These are phyloP conservation scores for Diversispora eburnea DNA, from an alignment of 192 early-diverging fungal genomes.

Conservation along the genomic window DNA sequence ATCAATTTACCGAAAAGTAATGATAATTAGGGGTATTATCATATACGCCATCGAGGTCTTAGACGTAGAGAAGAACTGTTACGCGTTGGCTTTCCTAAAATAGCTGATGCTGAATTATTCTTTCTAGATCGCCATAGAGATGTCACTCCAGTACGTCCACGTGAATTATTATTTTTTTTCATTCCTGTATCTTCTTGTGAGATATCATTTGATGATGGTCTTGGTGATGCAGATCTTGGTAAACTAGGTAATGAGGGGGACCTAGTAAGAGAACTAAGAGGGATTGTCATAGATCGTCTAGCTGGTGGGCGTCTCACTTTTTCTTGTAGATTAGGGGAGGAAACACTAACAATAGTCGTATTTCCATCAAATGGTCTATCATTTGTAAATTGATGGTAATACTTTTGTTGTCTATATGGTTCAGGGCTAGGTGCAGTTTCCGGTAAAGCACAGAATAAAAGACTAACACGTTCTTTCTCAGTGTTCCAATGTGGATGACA, in stretches of 20 bases:
- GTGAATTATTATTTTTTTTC: slow-evolving; percentile 6
- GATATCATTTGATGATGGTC: background rate
- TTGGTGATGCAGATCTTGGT: slow-evolving; percentile 11
- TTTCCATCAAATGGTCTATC: background rate
- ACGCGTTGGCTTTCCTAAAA: slow-evolving; percentile 13
- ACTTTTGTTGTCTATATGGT: slow-evolving; percentile 12
- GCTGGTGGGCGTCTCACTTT: background rate
- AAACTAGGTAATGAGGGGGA: slow-evolving; percentile 24
- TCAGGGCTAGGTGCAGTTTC: slow-evolving; percentile 48
- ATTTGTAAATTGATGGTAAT: background rate
- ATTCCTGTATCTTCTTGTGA: background rate
- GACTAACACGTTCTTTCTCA: slow-evolving; percentile 61
- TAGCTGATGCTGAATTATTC: slow-evolving; percentile 12
- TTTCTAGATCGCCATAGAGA: slow-evolving; percentile 20
- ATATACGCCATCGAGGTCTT: slow-evolving; percentile 12
- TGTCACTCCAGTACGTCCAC: background rate
- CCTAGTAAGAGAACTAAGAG: slow-evolving; percentile 19
- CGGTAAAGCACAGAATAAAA: slow-evolving; percentile 62
- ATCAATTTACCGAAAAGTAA: background rate
- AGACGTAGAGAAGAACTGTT: background rate
- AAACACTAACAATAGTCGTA: background rate
- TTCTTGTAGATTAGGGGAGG: background rate
- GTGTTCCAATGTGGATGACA: slow-evolving; percentile 75
- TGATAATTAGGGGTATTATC: background rate
- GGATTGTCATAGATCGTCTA: slow-evolving; percentile 22